phyloP scores from a whole-genome alignment of 768 basidiomycete genomes.

The Kwoniella heveanensis region DNA sequence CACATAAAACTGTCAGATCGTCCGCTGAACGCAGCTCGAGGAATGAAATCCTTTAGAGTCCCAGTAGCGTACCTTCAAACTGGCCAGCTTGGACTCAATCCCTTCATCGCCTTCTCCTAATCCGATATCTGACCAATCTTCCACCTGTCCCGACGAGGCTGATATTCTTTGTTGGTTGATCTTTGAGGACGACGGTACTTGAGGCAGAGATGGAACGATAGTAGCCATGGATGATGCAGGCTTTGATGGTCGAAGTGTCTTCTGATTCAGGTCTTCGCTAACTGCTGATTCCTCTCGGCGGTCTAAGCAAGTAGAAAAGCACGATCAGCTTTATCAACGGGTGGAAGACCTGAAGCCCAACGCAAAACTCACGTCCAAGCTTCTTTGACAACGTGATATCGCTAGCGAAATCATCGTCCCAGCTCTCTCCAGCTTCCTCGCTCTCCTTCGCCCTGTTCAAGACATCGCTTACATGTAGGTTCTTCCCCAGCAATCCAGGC shows the following conservation, averaged over 20 bases:
- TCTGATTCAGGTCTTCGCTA: constrained; percentile 50
- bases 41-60: too few species aligned
- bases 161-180: neutral
- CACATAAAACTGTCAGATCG: neutral
- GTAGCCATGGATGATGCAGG: constrained; percentile 15
- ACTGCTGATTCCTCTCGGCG: constrained; percentile 63
- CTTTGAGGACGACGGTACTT: neutral
- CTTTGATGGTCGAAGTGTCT: constrained; percentile 47
- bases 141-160: constrained; percentile 57
- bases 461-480: constrained; percentile 35
- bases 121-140: constrained; percentile 88
- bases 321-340: neutral
- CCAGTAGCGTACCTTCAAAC: constrained; percentile 75
- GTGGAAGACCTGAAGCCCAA: neutral
- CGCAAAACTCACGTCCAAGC: constrained; percentile 63
- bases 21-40: too few species aligned
- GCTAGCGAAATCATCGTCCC: constrained; percentile 98
- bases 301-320: constrained; percentile 31
- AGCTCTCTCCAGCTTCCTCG: constrained; percentile 66
- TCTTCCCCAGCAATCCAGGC: constrained; percentile 63
- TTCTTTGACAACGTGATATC: constrained; percentile 88
- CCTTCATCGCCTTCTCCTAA: constrained; percentile 73
- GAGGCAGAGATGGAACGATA: neutral
- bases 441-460: constrained; percentile 41
- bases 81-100: constrained; percentile 75